Conservation (phyloP, 2,329 filamentous ascomycete genomes). For the Phoma sp. region DNA sequence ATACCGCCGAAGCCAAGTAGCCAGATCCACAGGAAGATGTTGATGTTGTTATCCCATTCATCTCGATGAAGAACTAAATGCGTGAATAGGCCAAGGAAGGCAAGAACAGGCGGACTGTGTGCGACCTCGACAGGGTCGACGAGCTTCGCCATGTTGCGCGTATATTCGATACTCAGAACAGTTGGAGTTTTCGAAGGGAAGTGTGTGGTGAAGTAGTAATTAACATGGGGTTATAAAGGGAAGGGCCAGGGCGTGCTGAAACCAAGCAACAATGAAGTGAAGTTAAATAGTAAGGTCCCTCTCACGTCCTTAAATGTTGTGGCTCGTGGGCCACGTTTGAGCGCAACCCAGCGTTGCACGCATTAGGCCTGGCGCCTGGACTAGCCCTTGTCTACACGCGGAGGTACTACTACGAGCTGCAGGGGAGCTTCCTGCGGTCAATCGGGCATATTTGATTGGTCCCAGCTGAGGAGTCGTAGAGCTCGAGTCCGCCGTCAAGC, state of each 20-base stretch:
- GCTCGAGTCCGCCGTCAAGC: neutral
- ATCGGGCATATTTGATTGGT: conserved; percentile 1
- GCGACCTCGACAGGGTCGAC: conserved; percentile 20
- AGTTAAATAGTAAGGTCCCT: neutral
- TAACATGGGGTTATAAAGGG: neutral
- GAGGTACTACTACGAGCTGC: neutral
- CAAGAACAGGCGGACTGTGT: conserved; percentile 29
- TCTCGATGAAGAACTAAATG: conserved; percentile 31
- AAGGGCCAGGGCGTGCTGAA: neutral
- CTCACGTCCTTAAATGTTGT: neutral
- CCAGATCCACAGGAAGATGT: conserved; percentile 26
- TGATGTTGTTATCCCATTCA: conserved; percentile 35
- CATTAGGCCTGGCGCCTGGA: neutral
- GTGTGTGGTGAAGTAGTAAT: neutral
- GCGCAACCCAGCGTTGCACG: conserved; percentile 1
- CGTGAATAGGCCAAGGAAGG: conserved; percentile 30
- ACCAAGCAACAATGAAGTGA: neutral
- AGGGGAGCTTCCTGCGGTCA: neutral
- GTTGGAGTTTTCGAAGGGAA: too few relatives aligned
- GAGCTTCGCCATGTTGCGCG: conserved; percentile 14
- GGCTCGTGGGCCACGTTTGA: neutral
- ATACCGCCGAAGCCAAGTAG: conserved; percentile 24
- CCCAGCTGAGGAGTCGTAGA: neutral
- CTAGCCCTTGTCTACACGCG: neutral
- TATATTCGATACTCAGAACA: neutral